Base-by-base conservation (phyloP, 2,329 filamentous ascomycete species). In the Niveomyces coronatus region DNA sequence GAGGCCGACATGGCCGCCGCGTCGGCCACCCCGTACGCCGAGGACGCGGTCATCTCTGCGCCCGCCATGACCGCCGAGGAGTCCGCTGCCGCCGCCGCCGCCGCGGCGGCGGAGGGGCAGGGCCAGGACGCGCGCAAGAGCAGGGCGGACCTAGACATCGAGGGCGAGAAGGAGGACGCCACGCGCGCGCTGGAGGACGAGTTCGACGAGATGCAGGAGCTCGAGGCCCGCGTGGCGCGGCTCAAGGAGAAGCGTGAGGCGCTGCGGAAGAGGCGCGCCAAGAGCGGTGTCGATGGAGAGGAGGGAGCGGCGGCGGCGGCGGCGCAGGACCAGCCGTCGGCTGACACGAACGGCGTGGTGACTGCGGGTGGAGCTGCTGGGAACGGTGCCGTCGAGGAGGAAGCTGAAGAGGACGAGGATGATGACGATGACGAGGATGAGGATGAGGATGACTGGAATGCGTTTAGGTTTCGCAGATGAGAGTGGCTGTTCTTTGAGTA, bases 201-300 rank as follows among this genome's bases (percentile, higher is more conserved):
- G 56, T 82, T 89, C 47, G 83, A 86, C 41, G 79, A 87, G 53
- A 89, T 89, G 84, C 79, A 83, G 53, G 74, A 79, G 52, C 68
- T 89, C 31, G 85, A 89, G 56, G 74, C 75, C 36, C 72, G 83
- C 6, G 80, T 89, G 10, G 67, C 69, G 42, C 70, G 67, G 44
- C 58, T 89, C 38, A 81, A 83, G 53, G 76, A 84, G 52, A 77
- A 76, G 55, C 67, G 83, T 32, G 84, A 88, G 52, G 75, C 76
- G 39, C 54, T 88, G 44, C 67, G 63, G 49, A 49, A 66, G 42
- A 49, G 56, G 9, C n/a, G 49, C 50, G 13, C 52, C 51, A 37
- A 56, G 52, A n/a, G n/a, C n/a, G n/a, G n/a, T n/a, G n/a, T n/a
- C 23, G 42, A 52, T 34, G 46, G 49, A 11, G 54, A 53, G 28